Conservation (phyloP, 1,284 basidiomycete genomes). For the Golubevia pallescens region DNA sequence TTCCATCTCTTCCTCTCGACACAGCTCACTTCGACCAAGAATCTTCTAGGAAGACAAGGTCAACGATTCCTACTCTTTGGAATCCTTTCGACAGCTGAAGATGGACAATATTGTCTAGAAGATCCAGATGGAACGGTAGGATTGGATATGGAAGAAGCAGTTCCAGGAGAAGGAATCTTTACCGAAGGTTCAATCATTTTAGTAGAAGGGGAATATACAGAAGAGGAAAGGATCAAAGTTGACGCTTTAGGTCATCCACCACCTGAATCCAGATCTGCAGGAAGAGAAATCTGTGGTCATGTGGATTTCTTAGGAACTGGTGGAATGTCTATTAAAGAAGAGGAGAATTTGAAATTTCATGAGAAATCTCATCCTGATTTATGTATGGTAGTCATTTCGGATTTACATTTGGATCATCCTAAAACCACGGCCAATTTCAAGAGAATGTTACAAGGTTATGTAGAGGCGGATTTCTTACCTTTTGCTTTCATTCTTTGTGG, state of each 20-base stretch:
- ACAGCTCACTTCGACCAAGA: conserved; percentile 92
- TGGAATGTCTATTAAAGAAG: conserved; percentile 44
- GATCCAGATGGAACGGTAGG: conserved; percentile 90
- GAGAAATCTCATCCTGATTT: conserved; percentile 41
- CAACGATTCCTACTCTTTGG: conserved; percentile 92
- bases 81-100: conserved; percentile 86
- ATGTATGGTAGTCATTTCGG: conserved; percentile 51
- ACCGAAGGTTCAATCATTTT: conserved; percentile 95
- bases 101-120: conserved; percentile 87
- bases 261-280: conserved; percentile 37
- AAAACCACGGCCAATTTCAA: conserved; percentile 36
- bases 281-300: conserved; percentile 10
- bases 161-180: conserved; percentile 94
- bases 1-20: not conserved
- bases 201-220: conserved; percentile 94
- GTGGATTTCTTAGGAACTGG: conserved; percentile 46
- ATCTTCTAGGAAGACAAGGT: conserved; percentile 87
- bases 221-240: conserved; percentile 84
- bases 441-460: conserved; percentile 57
- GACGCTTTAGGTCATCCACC: conserved; percentile 97
- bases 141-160: conserved; percentile 85
- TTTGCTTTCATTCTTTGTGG: conserved; percentile 59
- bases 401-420: conserved; percentile 52
- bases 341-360: conserved; percentile 26
- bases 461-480: conserved; percentile 56